Evolutionary conservation across 352 stramenopile genomes (phyloP), one percentile per base, ranked within the genome.

Genomic region (Thalassiosira gravida): DNA sequence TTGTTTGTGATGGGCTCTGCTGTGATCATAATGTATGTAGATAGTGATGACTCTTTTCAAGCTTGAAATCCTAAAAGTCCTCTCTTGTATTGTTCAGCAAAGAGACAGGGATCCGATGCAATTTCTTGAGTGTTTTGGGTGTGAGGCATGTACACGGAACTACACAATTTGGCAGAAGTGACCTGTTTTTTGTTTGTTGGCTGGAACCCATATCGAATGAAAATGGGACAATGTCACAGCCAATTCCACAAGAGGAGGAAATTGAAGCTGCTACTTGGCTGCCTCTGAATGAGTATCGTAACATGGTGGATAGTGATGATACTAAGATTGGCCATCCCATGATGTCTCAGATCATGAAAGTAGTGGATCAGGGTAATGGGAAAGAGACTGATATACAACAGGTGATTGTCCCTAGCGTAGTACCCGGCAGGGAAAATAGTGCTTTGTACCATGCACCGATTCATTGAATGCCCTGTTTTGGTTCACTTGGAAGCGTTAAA

Each of bases 121-220:
- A 50, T 1, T 95, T 92, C 59, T 56, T 80, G 8, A 86, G 73
- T 59, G 67, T 95, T 2, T 65, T 93, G 3, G 77, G 77, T 32
- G 86, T 95, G 39, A 79, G 90, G 39, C 89, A 95, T 32, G 83
- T 82, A 7, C 90, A 95, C 58, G 80, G 82, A 50, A 25, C 85
- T 20, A n/a, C n/a, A n/a, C 80, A 90, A 18, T 85, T 92, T 72
- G 89, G 87, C 9, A 49, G 84, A 24, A 88, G 75, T 18, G 90
- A 95, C 68, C 57, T 95, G 25, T 95, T 90, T 57, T 94, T 92
- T 81, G 80, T 95, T 20, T 94, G 88, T 80, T 78, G 84, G 27
- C 74, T 95, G 22, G 81, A 91, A 76, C 85, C 87, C 7, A 67
- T 91, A 3, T 68, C 75, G 56, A 62, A 78, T 22, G 82, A 88